phyloP scores from a whole-genome alignment of 1,139 yeast genomes.

The Saccharomyces hybrid region DNA sequence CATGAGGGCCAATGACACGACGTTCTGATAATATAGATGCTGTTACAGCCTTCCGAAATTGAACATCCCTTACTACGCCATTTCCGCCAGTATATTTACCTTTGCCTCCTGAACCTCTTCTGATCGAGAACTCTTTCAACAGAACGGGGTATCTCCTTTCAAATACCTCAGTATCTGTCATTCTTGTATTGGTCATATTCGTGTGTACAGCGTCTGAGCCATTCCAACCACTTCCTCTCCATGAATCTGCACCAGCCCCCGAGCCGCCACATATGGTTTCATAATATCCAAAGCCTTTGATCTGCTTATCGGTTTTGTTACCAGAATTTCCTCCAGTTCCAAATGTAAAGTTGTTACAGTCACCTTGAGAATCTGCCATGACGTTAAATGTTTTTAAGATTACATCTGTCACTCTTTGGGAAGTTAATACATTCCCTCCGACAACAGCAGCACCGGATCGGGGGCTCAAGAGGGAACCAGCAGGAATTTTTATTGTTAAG shows the following conservation, averaged over 20 bases:
- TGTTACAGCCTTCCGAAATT: slow-evolving; percentile 47
- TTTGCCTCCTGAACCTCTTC: slow-evolving; percentile 50
- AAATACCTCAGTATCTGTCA: slow-evolving; percentile 62
- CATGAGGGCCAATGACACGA: slow-evolving; percentile 53
- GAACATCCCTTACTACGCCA: slow-evolving; percentile 56
- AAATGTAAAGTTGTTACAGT: slow-evolving; percentile 67
- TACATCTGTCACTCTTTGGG: slow-evolving; percentile 77
- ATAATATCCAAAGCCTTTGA: slow-evolving; percentile 58
- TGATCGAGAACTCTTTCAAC: slow-evolving; percentile 46
- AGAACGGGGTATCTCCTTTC: slow-evolving; percentile 62
- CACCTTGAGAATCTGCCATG: slow-evolving; percentile 74
- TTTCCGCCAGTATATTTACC: slow-evolving; percentile 54
- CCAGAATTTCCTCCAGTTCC: slow-evolving; percentile 42
- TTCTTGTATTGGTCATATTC: slow-evolving; percentile 65
- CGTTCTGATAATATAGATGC: slow-evolving; percentile 58
- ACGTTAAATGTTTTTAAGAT: slow-evolving; percentile 68
- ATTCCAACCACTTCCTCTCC: slow-evolving; percentile 49
- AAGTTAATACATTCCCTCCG: slow-evolving; percentile 85
- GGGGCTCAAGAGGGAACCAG: slow-evolving; percentile 63
- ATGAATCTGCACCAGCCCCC: slow-evolving; percentile 58
- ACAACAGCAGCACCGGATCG: slow-evolving; percentile 75
- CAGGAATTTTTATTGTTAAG: slow-evolving; percentile 56
- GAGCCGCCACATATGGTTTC: slow-evolving; percentile 68
- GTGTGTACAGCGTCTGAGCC: slow-evolving; percentile 62
- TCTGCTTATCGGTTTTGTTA: slow-evolving; percentile 33